Evolutionary conservation across 2,329 filamentous ascomycete species (phyloP), one percentile per base, ranked within the genome.

Genomic region (Helicocarpus griseus): DNA sequence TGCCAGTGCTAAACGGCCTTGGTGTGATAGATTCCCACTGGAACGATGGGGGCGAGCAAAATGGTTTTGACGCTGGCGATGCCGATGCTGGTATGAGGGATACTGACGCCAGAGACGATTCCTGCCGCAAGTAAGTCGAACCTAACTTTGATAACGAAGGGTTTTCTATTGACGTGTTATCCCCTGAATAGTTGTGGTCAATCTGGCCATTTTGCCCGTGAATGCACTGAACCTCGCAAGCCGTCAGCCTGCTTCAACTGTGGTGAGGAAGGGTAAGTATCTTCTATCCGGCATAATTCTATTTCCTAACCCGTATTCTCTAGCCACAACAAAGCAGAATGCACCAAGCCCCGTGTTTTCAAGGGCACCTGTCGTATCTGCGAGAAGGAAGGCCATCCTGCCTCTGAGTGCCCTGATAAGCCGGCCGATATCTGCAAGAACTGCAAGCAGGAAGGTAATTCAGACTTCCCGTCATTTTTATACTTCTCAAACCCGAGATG

Each of bases 291-390:
- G 14, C 24, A n/a, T 35, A 21, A 19, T 11, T 21, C 50, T 53
- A 19, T 56, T 40, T 22, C 11, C 26, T 33, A 11, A 31, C 35
- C 40, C 57, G 50, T 50, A 29, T 33, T 45, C 26, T 35, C 4
- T 49, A 73, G 70, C 14, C 71, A 75, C 51, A 61, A 53, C 57
- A 75, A 74, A 57, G 57, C 61, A 0, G 70, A 75, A 1, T 77
- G 74, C 53, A 64, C 71, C 17, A 68, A 74, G 26, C 72, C 72
- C 47, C 69, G 69, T 41, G 67, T 73, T 19, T 75, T 75, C 61
- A 73, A 65, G 29, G 73, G 74, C 11, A 60, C 65, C 35, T 77
- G 74, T 58, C 69, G 68, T 41, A 62, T 69, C 49, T 77, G 74
- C 56, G 61, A 66, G n/a, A 57, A 73, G 56, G 65, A 74, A 56